Percentiles rank a stretch among this genome's conserved stretches.
Conservation (phyloP, 495 filamentous ascomycete species). For the Penicillium macrosclerotiorum region DNA sequence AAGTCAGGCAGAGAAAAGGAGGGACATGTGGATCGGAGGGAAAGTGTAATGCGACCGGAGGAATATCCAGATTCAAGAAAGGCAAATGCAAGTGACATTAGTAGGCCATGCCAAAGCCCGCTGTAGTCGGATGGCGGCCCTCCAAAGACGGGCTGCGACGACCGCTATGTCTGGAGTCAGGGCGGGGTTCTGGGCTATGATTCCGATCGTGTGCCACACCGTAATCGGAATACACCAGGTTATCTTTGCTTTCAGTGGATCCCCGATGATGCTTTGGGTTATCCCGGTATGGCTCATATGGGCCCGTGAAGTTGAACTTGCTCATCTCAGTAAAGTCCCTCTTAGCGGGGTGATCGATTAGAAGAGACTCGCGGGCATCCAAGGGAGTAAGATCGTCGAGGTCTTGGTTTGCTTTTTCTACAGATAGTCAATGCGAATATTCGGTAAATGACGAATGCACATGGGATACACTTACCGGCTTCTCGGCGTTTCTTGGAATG, state of each 20-base stretch:
- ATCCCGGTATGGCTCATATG: slow-evolving; percentile 45
- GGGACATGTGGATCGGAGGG: background rate
- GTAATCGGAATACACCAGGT: slow-evolving; percentile 39
- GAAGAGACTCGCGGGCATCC: slow-evolving; percentile 85
- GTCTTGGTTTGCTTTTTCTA: slow-evolving; percentile 80
- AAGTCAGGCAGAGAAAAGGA: slow-evolving; percentile 10
- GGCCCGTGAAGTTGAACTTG: slow-evolving; percentile 49
- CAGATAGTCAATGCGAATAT: slow-evolving; percentile 11
- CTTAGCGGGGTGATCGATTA: slow-evolving; percentile 55
- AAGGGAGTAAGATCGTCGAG: slow-evolving; percentile 86
- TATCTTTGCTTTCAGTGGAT: slow-evolving; percentile 39
- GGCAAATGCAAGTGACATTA: slow-evolving; percentile 19
- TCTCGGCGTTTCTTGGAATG: slow-evolving; percentile 82
- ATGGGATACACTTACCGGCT: slow-evolving; percentile 59
- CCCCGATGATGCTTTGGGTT: slow-evolving; percentile 27
- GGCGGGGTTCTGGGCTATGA: slow-evolving; percentile 36
- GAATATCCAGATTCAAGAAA: slow-evolving; percentile 8
- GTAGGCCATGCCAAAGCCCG: slow-evolving; percentile 42
- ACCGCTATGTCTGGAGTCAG: slow-evolving; percentile 29
- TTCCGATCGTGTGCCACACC: slow-evolving; percentile 37
- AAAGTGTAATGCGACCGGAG: background rate
- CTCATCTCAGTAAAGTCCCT: slow-evolving; percentile 44
- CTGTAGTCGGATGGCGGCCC: slow-evolving; percentile 37
- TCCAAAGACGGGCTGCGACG: slow-evolving; percentile 31
- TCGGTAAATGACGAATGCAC: background rate